Evolutionary conservation across 2,329 filamentous ascomycete species (phyloP), one percentile per base, ranked within the genome.

Genomic region (Neofusicoccum umdonicola): DNA sequence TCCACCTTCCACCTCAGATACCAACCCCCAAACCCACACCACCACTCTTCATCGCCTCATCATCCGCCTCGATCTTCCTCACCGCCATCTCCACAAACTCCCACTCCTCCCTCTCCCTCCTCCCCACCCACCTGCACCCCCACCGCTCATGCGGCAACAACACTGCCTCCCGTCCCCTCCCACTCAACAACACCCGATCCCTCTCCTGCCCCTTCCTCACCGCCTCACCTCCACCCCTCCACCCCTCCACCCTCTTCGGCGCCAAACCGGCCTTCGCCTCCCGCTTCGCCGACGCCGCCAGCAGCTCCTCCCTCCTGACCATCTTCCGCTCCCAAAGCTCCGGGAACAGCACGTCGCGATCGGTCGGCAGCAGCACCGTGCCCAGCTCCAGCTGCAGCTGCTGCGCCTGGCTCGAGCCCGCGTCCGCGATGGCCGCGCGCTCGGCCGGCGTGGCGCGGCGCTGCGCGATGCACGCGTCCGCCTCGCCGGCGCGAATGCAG

Each of bases 401-500:
- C 52, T 4, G 27, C 35, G 19, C 19, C 6, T 22, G 4, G 11
- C 12, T 56, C 52, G n/a, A 42, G 37, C 3, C 11, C 9, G 4
- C 19, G 19, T 19, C 17, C 11, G 7, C 7, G 37, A 56, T 4
- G 37, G 3, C n/a, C 7, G 4, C 3, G 27, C n/a, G 6, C 51
- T 64, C 62, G 9, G 41, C 42, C 3, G 15, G 27, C 12, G 54
- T 57, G n/a, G 51, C 45, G n/a, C 22, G 34, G 42, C 62, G 52
- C 44, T 48, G 51, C 17, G 48, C 52, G 17, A 64, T 52, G 42
- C 62, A 64, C 17, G 8, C 13, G 62, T 64, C 51, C 4, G 50
- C 45, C 4, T 64, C 34, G 35, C 62, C 62, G 15, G 34, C 45
- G 44, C 62, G 62, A 35, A 57, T 57, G 42, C 62, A 64, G 31